Evolutionary conservation across 768 basidiomycete genomes (phyloP).

Genomic region (Boletellus ananas): DNA sequence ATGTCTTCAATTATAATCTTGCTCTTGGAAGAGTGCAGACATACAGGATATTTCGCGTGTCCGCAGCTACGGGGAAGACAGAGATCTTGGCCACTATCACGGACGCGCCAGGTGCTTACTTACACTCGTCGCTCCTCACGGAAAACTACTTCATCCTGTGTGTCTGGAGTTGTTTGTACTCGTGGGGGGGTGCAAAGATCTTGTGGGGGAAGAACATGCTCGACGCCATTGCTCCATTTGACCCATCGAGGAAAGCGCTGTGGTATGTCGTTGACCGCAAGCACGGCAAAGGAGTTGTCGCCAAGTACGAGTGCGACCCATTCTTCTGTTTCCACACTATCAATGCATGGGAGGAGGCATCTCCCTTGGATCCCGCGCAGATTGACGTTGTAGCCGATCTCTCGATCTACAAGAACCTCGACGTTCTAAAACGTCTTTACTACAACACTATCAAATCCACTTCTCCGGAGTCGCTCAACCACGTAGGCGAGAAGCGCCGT

Average conservation of each 20-base stretch:
- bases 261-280: slow-evolving; percentile 40
- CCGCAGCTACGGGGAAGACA: slow-evolving; percentile 27
- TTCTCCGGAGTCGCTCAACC: slow-evolving; percentile 24
- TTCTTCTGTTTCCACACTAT: slow-evolving; percentile 40
- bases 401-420: slow-evolving; percentile 31
- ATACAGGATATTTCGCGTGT: slow-evolving; percentile 37
- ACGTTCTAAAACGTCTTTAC: slow-evolving; percentile 31
- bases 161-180: slow-evolving; percentile 31
- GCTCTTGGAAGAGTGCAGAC: slow-evolving; percentile 24
- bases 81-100: slow-evolving; percentile 35
- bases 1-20: slow-evolving; percentile 35
- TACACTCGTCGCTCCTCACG: slow-evolving; percentile 38
- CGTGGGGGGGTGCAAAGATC: slow-evolving; percentile 28
- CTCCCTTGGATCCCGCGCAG: slow-evolving; percentile 20
- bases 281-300: slow-evolving; percentile 33
- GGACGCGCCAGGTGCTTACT: slow-evolving; percentile 37
- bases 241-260: slow-evolving; percentile 24
- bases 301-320: slow-evolving; percentile 34
- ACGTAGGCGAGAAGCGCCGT: slow-evolving; percentile 19
- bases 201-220: slow-evolving; percentile 32
- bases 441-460: slow-evolving; percentile 28
- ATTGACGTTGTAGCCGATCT: slow-evolving; percentile 36
- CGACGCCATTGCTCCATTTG: slow-evolving; percentile 32
- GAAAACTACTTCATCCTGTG: slow-evolving; percentile 36
- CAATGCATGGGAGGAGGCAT: slow-evolving; percentile 37